Percentiles rank a stretch among this genome's conserved stretches.
These are phyloP conservation scores for Penicillium brevicompactum DNA, from an alignment of 2,329 filamentous ascomycete genomes.

Conservation along the genomic window DNA sequence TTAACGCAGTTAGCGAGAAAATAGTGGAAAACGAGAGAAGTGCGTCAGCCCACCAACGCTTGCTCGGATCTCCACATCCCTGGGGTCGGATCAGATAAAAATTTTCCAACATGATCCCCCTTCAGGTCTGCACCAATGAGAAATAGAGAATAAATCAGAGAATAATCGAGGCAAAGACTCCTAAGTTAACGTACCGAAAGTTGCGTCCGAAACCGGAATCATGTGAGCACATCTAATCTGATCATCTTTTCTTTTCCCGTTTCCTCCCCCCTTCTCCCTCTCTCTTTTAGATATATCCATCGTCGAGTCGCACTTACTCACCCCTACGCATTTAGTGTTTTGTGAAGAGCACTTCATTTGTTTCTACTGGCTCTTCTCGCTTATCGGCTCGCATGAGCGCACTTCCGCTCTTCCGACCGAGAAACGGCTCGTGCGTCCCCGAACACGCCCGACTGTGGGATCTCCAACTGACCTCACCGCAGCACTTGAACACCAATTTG, in stretches of 20 bases:
- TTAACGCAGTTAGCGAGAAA: neutral
- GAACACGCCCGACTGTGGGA: conserved; percentile 22
- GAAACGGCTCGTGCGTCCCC: conserved; percentile 29
- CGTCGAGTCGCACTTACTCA: neutral
- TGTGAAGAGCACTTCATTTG: neutral
- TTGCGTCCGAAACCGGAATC: conserved; percentile 28
- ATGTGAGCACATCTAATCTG: conserved; percentile 32
- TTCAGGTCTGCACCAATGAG: conserved; percentile 1
- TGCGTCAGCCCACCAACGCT: conserved; percentile 23
- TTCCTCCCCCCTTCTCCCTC: neutral
- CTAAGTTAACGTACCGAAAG: conserved; percentile 5
- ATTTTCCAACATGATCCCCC: neutral
- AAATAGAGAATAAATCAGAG: conserved; percentile 1
- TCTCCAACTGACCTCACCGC: conserved; percentile 23
- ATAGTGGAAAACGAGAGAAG: conserved; percentile 1
- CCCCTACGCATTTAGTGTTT: neutral
- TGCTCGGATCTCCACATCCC: conserved; percentile 11
- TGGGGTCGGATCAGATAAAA: conserved; percentile 25
- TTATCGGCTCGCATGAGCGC: conserved; percentile 34
- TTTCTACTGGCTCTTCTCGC: conserved; percentile 26
- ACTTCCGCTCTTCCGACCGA: conserved; percentile 41
- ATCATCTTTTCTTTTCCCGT: conserved; percentile 26
- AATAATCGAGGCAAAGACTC: neutral
- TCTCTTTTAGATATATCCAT: neutral
- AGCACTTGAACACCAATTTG: conserved; percentile 22